A percentile compares a stretch with the other conserved stretches of the same genome.
These are phyloP conservation scores for Guyanaporus albipodus DNA, from an alignment of 768 basidiomycete genomes.

Conservation along the genomic window DNA sequence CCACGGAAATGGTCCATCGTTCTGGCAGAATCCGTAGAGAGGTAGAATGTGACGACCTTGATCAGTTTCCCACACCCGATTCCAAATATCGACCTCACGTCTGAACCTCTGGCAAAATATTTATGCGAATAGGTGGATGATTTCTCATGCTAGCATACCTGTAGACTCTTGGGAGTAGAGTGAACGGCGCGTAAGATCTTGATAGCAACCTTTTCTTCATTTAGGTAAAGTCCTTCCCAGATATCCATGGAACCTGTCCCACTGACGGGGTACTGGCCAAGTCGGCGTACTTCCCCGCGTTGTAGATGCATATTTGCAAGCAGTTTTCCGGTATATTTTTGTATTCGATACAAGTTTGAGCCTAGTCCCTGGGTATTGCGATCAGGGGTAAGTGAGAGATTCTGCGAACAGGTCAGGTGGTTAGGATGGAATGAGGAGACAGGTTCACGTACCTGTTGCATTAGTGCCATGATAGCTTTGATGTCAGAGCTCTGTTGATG, in stretches of 20 bases:
- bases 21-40: conserved; percentile 54
- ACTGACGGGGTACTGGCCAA: conserved; percentile 47
- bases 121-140: conserved; percentile 2
- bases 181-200: conserved; percentile 53
- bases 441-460: conserved; percentile 41
- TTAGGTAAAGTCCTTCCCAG: conserved; percentile 52
- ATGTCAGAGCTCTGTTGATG: conserved; percentile 35
- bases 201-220: conserved; percentile 52
- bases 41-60: conserved; percentile 50
- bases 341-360: conserved; percentile 48
- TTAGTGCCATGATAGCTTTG: conserved; percentile 42
- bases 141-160: conserved; percentile 30
- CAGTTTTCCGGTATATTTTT: conserved; percentile 42
- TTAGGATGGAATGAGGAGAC: neutral
- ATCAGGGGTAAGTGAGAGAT: conserved; percentile 16
- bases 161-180: conserved; percentile 41
- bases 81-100: conserved; percentile 54
- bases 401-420: conserved; percentile 17
- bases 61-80: conserved; percentile 49
- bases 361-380: conserved; percentile 41
- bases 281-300: conserved; percentile 49
- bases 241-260: conserved; percentile 54
- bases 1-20: conserved; percentile 56
- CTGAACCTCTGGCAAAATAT: conserved; percentile 41
- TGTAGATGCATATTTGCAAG: conserved; percentile 49